These are phyloP conservation scores for Hyparrhenia diplandra DNA, from an alignment of 176 grass and related monocot species.

Conservation along the genomic window DNA sequence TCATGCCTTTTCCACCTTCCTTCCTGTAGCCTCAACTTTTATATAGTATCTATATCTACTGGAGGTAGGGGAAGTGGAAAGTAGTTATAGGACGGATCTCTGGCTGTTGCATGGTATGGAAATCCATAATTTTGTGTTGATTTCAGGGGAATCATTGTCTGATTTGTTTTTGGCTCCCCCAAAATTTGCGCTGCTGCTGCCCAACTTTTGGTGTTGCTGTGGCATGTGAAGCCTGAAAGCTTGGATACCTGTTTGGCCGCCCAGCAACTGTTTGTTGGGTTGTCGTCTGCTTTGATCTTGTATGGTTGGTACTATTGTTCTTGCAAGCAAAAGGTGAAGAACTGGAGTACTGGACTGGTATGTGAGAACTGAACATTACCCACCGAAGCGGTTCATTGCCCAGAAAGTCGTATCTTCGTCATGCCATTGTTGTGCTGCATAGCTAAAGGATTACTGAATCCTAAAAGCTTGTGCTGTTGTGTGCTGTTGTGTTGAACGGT, in stretches of 20 bases:
- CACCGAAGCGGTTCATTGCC: too few relatives aligned
- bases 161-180: background rate
- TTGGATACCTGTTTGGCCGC: background rate
- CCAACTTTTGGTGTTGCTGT: background rate
- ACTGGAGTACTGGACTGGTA: background rate
- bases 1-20: constrained; percentile 3
- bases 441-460: too few relatives aligned
- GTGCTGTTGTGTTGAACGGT: too few relatives aligned
- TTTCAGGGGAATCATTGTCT: background rate
- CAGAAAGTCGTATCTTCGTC: too few relatives aligned
- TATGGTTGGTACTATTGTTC: constrained; percentile 17
- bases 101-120: background rate
- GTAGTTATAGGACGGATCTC: background rate
- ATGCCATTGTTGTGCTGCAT: too few relatives aligned
- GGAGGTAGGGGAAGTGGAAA: background rate
- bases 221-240: background rate
- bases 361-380: background rate
- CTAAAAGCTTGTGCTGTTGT: too few relatives aligned
- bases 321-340: constrained; percentile 11
- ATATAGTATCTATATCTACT: background rate
- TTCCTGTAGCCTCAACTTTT: background rate
- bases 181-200: background rate
- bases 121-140: background rate
- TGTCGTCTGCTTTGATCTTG: constrained; percentile 2
- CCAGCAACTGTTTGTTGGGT: background rate